Percentiles rank a stretch among this genome's conserved stretches.
phyloP scores from a whole-genome alignment of 2,329 filamentous ascomycete species.

The Phyllosticta citriasiana region DNA sequence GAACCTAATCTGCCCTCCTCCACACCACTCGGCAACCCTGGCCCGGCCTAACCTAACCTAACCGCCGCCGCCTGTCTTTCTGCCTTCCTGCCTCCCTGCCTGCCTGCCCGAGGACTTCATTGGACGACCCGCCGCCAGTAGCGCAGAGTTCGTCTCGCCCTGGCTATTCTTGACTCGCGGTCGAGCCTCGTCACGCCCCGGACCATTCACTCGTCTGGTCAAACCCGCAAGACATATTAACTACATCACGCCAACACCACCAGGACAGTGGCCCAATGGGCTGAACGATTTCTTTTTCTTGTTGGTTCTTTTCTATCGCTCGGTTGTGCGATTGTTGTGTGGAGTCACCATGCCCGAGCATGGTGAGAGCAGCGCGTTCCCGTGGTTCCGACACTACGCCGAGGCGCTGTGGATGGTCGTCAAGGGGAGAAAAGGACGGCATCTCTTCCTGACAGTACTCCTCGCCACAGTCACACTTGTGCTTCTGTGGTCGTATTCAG shows the following conservation, averaged over 20 bases:
- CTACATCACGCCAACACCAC: neutral
- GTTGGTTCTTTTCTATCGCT: neutral
- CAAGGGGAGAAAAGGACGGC: neutral
- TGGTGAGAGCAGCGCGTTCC: neutral
- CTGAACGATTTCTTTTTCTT: neutral
- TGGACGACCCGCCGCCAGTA: too few species aligned
- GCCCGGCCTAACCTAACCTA: too few species aligned
- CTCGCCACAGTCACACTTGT: neutral
- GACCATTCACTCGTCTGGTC: neutral
- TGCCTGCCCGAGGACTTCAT: too few species aligned
- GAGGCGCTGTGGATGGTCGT: neutral
- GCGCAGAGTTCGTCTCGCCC: too few species aligned
- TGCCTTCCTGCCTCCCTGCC: too few species aligned
- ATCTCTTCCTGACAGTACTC: neutral
- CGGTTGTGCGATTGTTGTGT: too few species aligned
- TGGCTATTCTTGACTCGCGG: neutral
- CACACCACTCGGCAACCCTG: too few species aligned
- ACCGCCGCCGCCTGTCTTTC: too few species aligned
- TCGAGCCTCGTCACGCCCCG: neutral
- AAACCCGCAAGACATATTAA: neutral
- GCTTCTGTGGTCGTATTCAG: neutral
- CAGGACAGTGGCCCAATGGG: neutral
- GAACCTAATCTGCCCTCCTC: too few species aligned
- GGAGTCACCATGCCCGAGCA: neutral
- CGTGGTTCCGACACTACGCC: neutral